Evolutionary conservation across 805 yeast species (phyloP), one percentile per base, ranked within the genome.

Genomic region (Starmerella kuoi): DNA sequence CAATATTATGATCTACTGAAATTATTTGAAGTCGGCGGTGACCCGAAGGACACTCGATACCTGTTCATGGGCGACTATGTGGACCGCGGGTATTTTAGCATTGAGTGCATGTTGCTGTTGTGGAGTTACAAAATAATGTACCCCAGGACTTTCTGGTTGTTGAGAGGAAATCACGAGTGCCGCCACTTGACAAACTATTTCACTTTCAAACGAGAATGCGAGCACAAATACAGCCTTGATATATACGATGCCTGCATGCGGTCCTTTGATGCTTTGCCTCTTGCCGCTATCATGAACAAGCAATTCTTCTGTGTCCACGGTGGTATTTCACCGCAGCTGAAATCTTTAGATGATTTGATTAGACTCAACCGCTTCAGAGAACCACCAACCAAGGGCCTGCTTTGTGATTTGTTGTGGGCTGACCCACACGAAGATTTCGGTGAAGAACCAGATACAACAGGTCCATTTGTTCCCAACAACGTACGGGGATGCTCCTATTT

Each of bases 221-320:
- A 79, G 48, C 86, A 85, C 61, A 88, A 88, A 61, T 85, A 87
- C 64, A 72, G 75, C 28, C 19, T 28, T 5, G 41, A 39, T 14
- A 67, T 88, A 14, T 88, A 84, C 61, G 78, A 79, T 42, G 79
- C 77, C 15, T 77, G 84, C 47, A 70, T 87, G 55, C 65, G 66
- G 23, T 79, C 94, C 11, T 88, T 88, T 63, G 83, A 83, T 57
- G 76, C 91, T 0, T 65, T 88, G 45, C 97, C 97, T 5, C 69
- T 88, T 51, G 94, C 93, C 1, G 97, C 96, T 0, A 67, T 88
- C 21, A 81, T 88, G 88, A 87, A 86, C 64, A 77, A 77, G 48
- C 96, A 88, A 61, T 88, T 87, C 54, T 80, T 88, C 58, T 88
- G 97, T 61, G 94, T 86, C 40, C 98, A 88, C 59, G 98, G 97